Percentiles rank a stretch among this genome's conserved stretches.
phyloP scores from a whole-genome alignment of 1,284 basidiomycete genomes.

The Puccinia brachypodii region DNA sequence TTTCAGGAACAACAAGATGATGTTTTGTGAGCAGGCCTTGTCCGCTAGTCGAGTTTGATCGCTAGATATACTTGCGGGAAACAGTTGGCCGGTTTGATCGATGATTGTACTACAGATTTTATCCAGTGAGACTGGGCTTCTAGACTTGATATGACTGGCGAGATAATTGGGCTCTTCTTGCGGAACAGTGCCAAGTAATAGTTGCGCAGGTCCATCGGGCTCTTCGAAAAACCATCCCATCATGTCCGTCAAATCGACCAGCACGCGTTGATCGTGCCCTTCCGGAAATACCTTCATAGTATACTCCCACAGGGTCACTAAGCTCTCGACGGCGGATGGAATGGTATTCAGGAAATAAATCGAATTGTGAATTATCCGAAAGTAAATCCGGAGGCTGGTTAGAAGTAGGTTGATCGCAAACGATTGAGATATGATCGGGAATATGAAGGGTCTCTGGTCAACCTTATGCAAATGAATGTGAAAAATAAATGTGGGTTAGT shows the following conservation, averaged over 20 bases:
- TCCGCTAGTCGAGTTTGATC: background rate
- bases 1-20: constrained; percentile 31
- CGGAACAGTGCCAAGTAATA: background rate
- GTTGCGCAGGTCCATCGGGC: background rate
- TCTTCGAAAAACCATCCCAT: constrained; percentile 35
- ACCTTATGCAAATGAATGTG: constrained; percentile 22
- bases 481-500: constrained; percentile 1
- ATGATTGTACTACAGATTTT: constrained; percentile 41
- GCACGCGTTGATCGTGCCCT: constrained; percentile 24
- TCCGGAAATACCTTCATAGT: constrained; percentile 31
- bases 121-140: constrained; percentile 30
- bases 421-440: constrained; percentile 41
- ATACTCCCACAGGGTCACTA: constrained; percentile 38
- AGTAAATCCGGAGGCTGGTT: constrained; percentile 27
- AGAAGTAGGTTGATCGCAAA: constrained; percentile 32
- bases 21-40: constrained; percentile 3
- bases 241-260: constrained; percentile 29
- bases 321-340: constrained; percentile 34
- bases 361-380: constrained; percentile 39
- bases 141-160: constrained; percentile 12
- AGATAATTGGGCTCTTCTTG: constrained; percentile 21
- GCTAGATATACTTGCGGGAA: background rate
- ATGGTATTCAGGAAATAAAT: constrained; percentile 35
- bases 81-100: constrained; percentile 19
- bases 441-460: constrained; percentile 41